These are phyloP conservation scores for Rhizopogon roseolus DNA, from an alignment of 768 basidiomycete genomes.

Conservation along the genomic window DNA sequence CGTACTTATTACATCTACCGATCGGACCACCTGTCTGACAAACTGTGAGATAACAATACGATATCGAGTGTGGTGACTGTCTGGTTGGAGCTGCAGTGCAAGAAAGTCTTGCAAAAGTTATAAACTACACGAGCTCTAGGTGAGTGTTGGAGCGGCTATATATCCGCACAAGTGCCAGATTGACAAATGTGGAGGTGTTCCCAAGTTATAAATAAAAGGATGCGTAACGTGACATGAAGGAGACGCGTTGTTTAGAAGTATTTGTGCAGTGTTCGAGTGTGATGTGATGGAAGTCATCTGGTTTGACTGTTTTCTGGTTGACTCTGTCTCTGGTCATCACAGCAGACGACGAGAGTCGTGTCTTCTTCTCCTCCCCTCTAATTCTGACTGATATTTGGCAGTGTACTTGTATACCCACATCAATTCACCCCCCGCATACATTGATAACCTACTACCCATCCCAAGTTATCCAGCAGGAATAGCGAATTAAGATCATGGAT, in stretches of 20 bases:
- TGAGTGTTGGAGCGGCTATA: too few species aligned
- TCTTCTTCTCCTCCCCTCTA: neutral
- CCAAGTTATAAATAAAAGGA: neutral
- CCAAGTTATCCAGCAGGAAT: neutral
- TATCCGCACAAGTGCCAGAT: too few species aligned
- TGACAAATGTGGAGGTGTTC: too few species aligned
- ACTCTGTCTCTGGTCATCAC: constrained; percentile 4
- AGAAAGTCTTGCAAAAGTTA: too few species aligned
- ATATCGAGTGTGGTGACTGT: too few species aligned
- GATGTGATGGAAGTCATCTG: neutral
- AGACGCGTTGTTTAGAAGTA: constrained; percentile 25
- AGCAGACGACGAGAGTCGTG: constrained; percentile 4
- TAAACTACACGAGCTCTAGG: too few species aligned
- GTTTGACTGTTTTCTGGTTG: neutral
- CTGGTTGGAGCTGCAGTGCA: too few species aligned
- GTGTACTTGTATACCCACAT: constrained; percentile 22
- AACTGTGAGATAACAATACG: too few species aligned
- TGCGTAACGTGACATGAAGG: neutral
- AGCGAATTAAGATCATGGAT: constrained; percentile 16
- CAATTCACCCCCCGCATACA: neutral
- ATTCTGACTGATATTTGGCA: neutral
- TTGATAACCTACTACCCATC: neutral
- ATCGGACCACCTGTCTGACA: too few species aligned
- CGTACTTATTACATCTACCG: too few species aligned
- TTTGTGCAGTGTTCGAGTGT: constrained; percentile 24